Conservation (phyloP, 2,329 filamentous ascomycete species). For the Colletotrichum noveboracense region DNA sequence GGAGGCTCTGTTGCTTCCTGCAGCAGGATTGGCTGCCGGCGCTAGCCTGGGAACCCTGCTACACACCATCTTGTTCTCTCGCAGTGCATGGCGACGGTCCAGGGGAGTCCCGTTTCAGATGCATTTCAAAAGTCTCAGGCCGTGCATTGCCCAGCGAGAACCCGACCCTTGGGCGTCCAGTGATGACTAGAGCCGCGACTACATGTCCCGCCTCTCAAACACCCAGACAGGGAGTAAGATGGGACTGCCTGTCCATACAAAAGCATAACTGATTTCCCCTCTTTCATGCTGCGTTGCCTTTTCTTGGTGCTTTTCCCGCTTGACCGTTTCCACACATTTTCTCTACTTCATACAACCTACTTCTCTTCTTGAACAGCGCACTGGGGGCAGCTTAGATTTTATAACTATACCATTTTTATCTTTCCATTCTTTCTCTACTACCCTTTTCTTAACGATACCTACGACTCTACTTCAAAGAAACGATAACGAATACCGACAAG, state of each 20-base stretch:
- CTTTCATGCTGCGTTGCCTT: constrained; percentile 19
- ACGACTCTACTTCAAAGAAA: background rate
- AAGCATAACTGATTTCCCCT: constrained; percentile 18
- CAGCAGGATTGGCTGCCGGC: constrained; percentile 22
- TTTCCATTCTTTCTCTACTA: background rate
- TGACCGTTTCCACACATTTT: background rate
- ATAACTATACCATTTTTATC: background rate
- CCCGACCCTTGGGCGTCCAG: constrained; percentile 9
- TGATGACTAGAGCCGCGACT: constrained; percentile 16
- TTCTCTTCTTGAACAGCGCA: constrained; percentile 20
- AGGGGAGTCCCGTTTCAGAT: constrained; percentile 40
- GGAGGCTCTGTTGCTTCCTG: constrained; percentile 11
- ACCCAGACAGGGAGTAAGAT: constrained; percentile 10
- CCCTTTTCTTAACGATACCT: background rate
- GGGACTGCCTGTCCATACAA: constrained; percentile 18
- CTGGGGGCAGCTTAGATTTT: constrained; percentile 20
- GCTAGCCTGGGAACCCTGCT: background rate
- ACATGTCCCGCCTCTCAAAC: constrained; percentile 20
- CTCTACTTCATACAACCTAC: background rate
- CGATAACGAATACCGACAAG: constrained; percentile 27
- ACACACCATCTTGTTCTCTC: constrained; percentile 16
- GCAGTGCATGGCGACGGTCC: constrained; percentile 29
- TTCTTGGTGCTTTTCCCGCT: constrained; percentile 10
- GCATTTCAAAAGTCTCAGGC: constrained; percentile 34
- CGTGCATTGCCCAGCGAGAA: constrained; percentile 15